These are phyloP conservation scores for Fusarium sp. DNA, from an alignment of 2,329 filamentous ascomycete species.

Conservation along the genomic window DNA sequence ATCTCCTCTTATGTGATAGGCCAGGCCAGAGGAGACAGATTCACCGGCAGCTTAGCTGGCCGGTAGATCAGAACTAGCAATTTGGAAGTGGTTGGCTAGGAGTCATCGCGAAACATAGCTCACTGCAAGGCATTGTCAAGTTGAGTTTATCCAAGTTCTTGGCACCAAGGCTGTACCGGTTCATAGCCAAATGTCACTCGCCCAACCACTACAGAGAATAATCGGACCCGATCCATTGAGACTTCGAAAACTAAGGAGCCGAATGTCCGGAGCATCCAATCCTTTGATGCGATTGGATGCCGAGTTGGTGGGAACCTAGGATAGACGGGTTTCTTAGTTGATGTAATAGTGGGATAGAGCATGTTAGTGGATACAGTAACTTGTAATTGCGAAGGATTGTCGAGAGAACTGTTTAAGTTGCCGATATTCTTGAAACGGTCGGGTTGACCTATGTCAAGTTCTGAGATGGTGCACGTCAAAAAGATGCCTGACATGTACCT, in stretches of 20 bases:
- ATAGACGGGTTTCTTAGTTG: constrained; percentile 7
- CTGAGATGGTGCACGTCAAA: neutral
- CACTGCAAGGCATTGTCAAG: neutral
- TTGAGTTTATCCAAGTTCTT: constrained; percentile 3
- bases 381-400: neutral
- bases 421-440: constrained; percentile 10
- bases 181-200: neutral
- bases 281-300: constrained; percentile 24
- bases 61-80: constrained; percentile 13
- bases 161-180: neutral
- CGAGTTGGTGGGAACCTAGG: constrained; percentile 18
- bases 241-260: constrained; percentile 8
- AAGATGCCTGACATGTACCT: neutral
- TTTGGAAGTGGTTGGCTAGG: constrained; percentile 6
- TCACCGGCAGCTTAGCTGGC: constrained; percentile 11
- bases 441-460: constrained; percentile 2
- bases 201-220: neutral
- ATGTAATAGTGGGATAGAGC: constrained; percentile 6
- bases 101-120: neutral
- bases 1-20: constrained; percentile 8
- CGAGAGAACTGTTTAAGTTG: neutral
- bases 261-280: constrained; percentile 11
- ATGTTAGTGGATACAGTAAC: constrained; percentile 1
- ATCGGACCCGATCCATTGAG: neutral
- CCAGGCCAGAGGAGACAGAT: neutral